Base-by-base conservation (phyloP, 768 basidiomycete species). In the Tricholomella constricta region DNA sequence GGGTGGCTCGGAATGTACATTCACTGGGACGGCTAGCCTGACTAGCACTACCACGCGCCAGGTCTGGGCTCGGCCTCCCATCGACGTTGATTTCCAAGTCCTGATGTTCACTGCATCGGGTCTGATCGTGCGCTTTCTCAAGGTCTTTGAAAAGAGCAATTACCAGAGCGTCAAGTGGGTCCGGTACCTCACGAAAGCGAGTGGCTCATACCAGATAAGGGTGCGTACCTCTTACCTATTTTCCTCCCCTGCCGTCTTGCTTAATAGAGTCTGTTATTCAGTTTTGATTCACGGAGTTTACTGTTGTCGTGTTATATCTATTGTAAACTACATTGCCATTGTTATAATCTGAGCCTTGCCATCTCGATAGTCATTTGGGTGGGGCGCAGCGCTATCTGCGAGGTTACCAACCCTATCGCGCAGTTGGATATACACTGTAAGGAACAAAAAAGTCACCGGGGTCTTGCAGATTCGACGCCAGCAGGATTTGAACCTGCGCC, bases 41-140 rank as follows among this genome's bases (percentile, higher is more conserved):
- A 92, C 95, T 2, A 83, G 85, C 54, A 96, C 94, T 27, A 99
- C 97, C 0, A 81, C 85, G 54, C 86, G 94, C 29, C 94, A 98
- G 79, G 87, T 96, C 4, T 99, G 97, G 97, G 94, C 95, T 2
- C 79, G 97, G 49, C 97, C 97, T 15, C 97, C 97, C 6, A 98
- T 99, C 64, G 92, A 96, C 60, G 87, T 98, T 57, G 97, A 99
- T 69, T 99, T 99, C 73, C 94, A 95, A 74, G 97, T 99, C 52
- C 79, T 99, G 61, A 99, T 99, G 97, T 93, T 98, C 71, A 98
- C 97, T 0, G 81, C 97, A 10, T 98, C 96, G 10, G 97, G 97
- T 2, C 69, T 99, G 63, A 89, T 96, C 45, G 97, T 99, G 37
- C 83, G 96, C 48, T 99, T 98, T 80, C 73, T 99, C 65, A 98